These are phyloP conservation scores for Schizothecium vesticola DNA, from an alignment of 495 filamentous ascomycete genomes.

Conservation along the genomic window DNA sequence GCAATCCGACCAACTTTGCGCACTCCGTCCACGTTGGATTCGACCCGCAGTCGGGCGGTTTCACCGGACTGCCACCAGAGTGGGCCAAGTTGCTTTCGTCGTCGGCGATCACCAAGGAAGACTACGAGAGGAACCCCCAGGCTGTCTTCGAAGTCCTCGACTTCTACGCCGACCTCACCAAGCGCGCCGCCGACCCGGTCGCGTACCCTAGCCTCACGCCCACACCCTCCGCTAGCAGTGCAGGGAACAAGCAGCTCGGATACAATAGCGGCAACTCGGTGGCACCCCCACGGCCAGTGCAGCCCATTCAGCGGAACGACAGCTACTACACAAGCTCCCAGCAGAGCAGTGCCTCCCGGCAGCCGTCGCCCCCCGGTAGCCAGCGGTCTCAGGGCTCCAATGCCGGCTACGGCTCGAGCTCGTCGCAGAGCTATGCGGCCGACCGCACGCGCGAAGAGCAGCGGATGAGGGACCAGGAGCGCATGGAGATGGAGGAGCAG, in stretches of 20 bases:
- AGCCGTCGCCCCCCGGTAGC: constrained; percentile 38
- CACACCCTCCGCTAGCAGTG: constrained; percentile 50
- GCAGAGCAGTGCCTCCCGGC: constrained; percentile 25
- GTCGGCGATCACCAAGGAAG: constrained; percentile 94
- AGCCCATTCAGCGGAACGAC: constrained; percentile 48
- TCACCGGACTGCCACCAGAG: constrained; percentile 87
- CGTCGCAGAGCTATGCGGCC: constrained; percentile 43
- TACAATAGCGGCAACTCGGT: constrained; percentile 61
- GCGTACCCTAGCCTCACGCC: constrained; percentile 69
- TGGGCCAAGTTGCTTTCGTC: constrained; percentile 94
- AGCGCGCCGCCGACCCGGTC: constrained; percentile 74
- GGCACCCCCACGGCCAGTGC: constrained; percentile 63
- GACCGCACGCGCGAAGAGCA: constrained; percentile 52
- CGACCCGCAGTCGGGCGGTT: constrained; percentile 86
- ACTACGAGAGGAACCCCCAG: constrained; percentile 96
- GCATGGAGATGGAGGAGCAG: constrained; percentile 60
- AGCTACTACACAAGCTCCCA: constrained; percentile 35
- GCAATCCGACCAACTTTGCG: constrained; percentile 94
- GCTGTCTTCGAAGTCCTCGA: constrained; percentile 95
- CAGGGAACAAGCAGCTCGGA: constrained; percentile 62
- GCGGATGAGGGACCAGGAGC: constrained; percentile 37
- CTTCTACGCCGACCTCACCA: constrained; percentile 94
- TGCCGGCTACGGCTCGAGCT: constrained; percentile 9
- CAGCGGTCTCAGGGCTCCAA: constrained; percentile 31
- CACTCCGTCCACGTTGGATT: constrained; percentile 97